These are phyloP conservation scores for Perkinsus marinus DNA, from an alignment of 169 alveolate genomes.

Conservation along the genomic window DNA sequence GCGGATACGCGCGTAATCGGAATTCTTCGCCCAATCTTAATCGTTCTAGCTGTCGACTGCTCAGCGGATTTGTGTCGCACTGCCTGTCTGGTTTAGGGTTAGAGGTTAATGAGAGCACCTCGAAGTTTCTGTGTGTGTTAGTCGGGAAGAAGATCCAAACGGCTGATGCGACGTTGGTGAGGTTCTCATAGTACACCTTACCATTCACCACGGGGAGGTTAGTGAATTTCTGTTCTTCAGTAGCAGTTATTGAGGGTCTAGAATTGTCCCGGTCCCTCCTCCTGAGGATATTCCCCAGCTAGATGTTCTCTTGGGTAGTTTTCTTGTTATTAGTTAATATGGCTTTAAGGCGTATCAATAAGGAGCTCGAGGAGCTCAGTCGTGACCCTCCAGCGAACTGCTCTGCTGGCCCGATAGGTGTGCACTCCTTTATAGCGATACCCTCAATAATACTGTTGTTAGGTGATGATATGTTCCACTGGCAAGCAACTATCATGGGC, in stretches of 20 bases:
- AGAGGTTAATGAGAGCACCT: not conserved
- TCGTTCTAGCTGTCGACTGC: not conserved
- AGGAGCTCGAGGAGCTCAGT: constrained; percentile 87
- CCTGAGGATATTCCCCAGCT: not conserved
- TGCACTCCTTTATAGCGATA: not conserved
- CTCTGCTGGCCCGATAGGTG: constrained; percentile 84
- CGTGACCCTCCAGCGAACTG: constrained; percentile 98
- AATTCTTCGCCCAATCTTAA: not conserved
- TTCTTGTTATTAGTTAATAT: not conserved
- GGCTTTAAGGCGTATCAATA: not conserved
- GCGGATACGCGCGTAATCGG: not conserved
- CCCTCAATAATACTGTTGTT: constrained; percentile 7
- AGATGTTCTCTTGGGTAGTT: not conserved
- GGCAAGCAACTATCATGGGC: constrained; percentile 96
- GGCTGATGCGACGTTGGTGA: too few relatives aligned
- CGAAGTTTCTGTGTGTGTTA: not conserved
- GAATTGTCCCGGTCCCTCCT: too few relatives aligned
- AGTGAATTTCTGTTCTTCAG: too few relatives aligned
- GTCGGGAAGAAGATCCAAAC: not conserved
- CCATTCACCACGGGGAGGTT: too few relatives aligned
- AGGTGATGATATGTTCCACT: constrained; percentile 84
- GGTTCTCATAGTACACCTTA: too few relatives aligned
- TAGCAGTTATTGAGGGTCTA: too few relatives aligned
- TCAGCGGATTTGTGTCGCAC: not conserved
- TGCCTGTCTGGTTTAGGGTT: not conserved